Base-by-base conservation (phyloP, 345 rosid species). In the Anacardium occidentale region DNA sequence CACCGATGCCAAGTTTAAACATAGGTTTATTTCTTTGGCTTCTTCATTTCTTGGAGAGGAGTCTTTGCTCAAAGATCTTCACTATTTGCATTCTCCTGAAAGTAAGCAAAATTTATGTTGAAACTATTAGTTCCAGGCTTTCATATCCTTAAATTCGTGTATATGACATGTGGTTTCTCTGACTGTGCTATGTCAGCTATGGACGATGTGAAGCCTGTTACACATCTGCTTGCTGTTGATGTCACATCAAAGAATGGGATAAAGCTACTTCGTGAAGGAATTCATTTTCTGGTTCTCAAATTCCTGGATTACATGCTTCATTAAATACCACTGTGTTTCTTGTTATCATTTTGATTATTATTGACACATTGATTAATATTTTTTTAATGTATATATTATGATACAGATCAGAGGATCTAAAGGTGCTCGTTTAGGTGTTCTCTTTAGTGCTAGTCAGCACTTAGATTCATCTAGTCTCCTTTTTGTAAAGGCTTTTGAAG, bases 171-270 rank as follows among this genome's bases (percentile, higher is more conserved):
- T 61, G 59, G 53, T 77, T 69, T 61, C 53, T 57, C 59, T 82
- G 24, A 51, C 75, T 58, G 71, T 71, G 64, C 58, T 57, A 76
- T 79, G 78, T 24, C 88, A 95, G 99, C 96, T 70, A 51, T 79
- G 45, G 97, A 92, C 77, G 88, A 95, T 79, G 77, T 95, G 85
- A 95, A 95, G 86, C 88, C 94, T 34, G 98, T 95, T 66, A 91
- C 99, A 72, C 99, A 95, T 86, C 91, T 95, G 83, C 94, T 95
- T 62, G 88, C 83, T 80, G 90, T 89, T 82, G 98, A 92, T 78
- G 73, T 91, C 64, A 71, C 89, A 67, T 86, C 92, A 50, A 81
- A 79, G 88, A 88, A 82, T 76, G 98, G 99, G 74, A 77, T 86
- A 70, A 92, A 90, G 74, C 80, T 95, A 82, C 86, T 95, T 75